Conservation (phyloP, 2,329 filamentous ascomycete species). For the Akanthomyces lecanii region DNA sequence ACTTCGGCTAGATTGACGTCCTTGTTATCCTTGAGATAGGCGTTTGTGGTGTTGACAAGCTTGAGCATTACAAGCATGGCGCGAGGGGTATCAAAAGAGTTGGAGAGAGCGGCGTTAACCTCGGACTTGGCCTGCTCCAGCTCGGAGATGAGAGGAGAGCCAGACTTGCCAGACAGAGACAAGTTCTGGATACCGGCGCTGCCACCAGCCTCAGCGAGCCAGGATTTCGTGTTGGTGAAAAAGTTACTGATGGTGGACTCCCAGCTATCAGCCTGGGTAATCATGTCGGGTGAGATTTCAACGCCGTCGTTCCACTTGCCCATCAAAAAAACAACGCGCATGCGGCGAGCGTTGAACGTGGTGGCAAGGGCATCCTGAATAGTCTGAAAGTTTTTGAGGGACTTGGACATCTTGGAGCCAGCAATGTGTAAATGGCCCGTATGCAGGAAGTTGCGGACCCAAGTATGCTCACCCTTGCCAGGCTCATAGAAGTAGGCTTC, state of each 20-base stretch:
- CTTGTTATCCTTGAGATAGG: slow-evolving; percentile 46
- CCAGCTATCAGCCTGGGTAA: slow-evolving; percentile 70
- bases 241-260: slow-evolving; percentile 72
- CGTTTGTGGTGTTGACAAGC: slow-evolving; percentile 74
- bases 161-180: slow-evolving; percentile 30
- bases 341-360: slow-evolving; percentile 69
- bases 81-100: slow-evolving; percentile 82
- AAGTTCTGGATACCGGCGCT: slow-evolving; percentile 34
- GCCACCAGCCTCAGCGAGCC: slow-evolving; percentile 43
- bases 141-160: slow-evolving; percentile 35
- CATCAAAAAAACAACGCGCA: slow-evolving; percentile 83
- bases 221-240: slow-evolving; percentile 53
- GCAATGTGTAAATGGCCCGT: slow-evolving; percentile 86
- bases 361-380: slow-evolving; percentile 74
- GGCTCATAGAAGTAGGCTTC: slow-evolving; percentile 72
- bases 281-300: slow-evolving; percentile 82
- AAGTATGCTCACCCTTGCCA: slow-evolving; percentile 57
- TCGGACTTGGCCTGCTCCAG: slow-evolving; percentile 53
- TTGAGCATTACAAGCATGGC: slow-evolving; percentile 76
- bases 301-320: slow-evolving; percentile 88
- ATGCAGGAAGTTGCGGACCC: slow-evolving; percentile 95
- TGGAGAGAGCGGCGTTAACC: slow-evolving; percentile 58
- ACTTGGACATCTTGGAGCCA: slow-evolving; percentile 94
- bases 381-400: slow-evolving; percentile 91
- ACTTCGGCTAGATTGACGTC: slow-evolving; percentile 44